phyloP scores from a whole-genome alignment of 257 asterid genomes.

The Oldenlandia corymbosa region DNA sequence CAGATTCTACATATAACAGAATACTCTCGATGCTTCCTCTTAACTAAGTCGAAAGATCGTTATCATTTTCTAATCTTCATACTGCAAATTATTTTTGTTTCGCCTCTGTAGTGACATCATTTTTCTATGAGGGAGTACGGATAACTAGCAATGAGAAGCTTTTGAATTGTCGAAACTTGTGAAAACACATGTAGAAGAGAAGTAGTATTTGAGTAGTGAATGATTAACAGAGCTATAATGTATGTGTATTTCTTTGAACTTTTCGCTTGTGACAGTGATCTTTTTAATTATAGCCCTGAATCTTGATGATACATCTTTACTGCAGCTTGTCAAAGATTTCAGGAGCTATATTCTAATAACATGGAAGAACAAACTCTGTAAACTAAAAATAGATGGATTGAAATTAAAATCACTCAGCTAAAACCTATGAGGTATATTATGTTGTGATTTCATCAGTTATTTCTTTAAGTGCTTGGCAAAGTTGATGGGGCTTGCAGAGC shows the following conservation, averaged over 20 bases:
- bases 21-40: neutral
- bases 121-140: neutral
- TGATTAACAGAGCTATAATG: neutral
- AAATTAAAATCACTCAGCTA: too few species aligned
- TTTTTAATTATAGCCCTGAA: neutral
- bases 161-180: too few species aligned
- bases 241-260: neutral
- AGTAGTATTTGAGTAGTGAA: neutral
- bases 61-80: neutral
- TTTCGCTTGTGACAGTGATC: neutral
- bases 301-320: conserved; percentile 14
- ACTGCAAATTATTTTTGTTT: neutral
- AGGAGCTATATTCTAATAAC: conserved; percentile 49
- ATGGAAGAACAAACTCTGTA: conserved; percentile 5
- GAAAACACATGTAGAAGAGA: neutral
- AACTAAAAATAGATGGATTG: too few species aligned
- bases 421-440: too few species aligned
- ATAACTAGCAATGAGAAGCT: neutral
- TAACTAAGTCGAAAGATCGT: neutral
- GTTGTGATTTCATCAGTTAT: neutral
- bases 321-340: conserved; percentile 63
- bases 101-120: neutral
- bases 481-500: conserved; percentile 18
- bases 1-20: neutral
- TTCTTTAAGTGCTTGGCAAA: conserved; percentile 5